Conservation (phyloP, 148 eudicot species). For the Nyssa sinensis region DNA sequence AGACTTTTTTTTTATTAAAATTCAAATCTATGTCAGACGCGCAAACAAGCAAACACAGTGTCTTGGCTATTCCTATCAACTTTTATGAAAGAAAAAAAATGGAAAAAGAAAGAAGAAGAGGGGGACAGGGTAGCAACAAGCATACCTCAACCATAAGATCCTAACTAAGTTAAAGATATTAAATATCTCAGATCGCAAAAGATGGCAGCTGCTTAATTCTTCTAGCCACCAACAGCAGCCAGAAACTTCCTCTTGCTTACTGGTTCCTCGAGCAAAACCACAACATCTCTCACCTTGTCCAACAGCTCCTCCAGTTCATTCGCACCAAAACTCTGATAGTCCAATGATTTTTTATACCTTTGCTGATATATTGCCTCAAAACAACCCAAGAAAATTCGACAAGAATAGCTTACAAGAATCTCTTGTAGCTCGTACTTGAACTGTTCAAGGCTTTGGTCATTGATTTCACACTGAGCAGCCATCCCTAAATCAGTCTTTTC, state of each 20-base stretch:
- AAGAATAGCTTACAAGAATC: conserved; percentile 78
- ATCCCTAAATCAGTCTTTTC: conserved; percentile 20
- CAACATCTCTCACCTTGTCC: conserved; percentile 77
- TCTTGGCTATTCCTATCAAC: neutral
- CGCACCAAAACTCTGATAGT: conserved; percentile 63
- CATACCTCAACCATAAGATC: conserved; percentile 7
- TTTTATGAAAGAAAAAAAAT: neutral
- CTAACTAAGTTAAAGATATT: conserved; percentile 10
- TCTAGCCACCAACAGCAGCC: conserved; percentile 53
- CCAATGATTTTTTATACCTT: conserved; percentile 65
- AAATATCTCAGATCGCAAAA: neutral
- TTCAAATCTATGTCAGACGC: neutral
- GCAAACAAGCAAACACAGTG: neutral
- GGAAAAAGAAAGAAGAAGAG: neutral
- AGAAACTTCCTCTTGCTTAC: conserved; percentile 60
- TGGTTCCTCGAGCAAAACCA: conserved; percentile 63
- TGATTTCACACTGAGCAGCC: conserved; percentile 11
- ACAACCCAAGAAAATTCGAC: conserved; percentile 52
- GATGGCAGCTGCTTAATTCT: neutral
- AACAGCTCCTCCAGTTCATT: conserved; percentile 66
- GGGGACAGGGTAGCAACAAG: conserved; percentile 8
- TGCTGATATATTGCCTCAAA: conserved; percentile 82
- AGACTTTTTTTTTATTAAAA: neutral
- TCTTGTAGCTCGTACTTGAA: conserved; percentile 88
- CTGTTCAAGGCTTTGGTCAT: conserved; percentile 36